These are phyloP conservation scores for Thuja plicata DNA, from an alignment of 83 land plant genomes.

Conservation along the genomic window DNA sequence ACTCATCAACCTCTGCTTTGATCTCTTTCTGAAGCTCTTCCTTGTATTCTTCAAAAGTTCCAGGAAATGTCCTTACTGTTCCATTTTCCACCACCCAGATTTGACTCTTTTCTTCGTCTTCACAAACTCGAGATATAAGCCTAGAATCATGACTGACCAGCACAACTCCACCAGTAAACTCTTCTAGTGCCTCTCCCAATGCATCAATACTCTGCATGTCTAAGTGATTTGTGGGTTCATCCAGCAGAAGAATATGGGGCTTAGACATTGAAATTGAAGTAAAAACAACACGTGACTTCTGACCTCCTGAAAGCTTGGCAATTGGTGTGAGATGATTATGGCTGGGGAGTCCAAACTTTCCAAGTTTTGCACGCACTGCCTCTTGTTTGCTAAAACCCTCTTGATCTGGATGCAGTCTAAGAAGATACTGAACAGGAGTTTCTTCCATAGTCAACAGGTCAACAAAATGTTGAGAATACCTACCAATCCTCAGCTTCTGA, in stretches of 20 bases:
- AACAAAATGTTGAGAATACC: constrained; percentile 98
- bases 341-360: constrained; percentile 95
- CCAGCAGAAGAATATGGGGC: constrained; percentile 91
- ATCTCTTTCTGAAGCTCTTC: constrained; percentile 83
- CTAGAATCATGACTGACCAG: constrained; percentile 95
- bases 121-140: constrained; percentile 92
- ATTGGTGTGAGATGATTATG: constrained; percentile 96
- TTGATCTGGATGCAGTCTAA: constrained; percentile 91
- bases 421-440: constrained; percentile 91
- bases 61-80: constrained; percentile 63
- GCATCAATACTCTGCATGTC: constrained; percentile 99
- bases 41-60: constrained; percentile 92
- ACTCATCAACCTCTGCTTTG: constrained; percentile 88
- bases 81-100: constrained; percentile 97
- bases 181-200: constrained; percentile 89
- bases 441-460: constrained; percentile 94
- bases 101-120: constrained; percentile 87
- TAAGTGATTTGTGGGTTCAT: constrained; percentile 96
- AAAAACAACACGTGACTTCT: constrained; percentile 85
- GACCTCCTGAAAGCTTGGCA: constrained; percentile 92
- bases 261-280: constrained; percentile 96
- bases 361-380: constrained; percentile 93
- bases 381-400: constrained; percentile 95
- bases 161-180: constrained; percentile 94
- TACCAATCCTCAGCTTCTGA: constrained; percentile 91